Conservation (phyloP, 1,284 basidiomycete genomes). For the Ustilago crameri region DNA sequence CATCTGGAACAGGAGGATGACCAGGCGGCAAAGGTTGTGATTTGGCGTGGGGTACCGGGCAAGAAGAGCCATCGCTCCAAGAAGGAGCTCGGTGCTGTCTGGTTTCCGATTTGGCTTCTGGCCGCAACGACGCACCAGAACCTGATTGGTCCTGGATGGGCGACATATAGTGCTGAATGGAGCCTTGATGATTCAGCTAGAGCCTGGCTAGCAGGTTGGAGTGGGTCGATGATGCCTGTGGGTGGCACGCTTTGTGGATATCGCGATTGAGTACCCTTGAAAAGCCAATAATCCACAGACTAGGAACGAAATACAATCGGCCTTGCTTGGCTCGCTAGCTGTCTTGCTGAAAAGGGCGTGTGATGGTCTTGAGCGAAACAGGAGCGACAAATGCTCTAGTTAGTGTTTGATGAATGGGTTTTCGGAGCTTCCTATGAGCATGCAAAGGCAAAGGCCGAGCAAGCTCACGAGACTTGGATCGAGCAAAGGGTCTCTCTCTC, state of each 20-base stretch:
- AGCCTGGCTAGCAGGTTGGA: not conserved
- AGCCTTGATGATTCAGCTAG: slow-evolving; percentile 3
- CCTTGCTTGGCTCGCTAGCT: not conserved
- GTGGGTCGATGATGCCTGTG: not conserved
- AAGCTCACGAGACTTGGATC: slow-evolving; percentile 21
- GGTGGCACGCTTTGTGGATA: not conserved
- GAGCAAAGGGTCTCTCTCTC: too few relatives aligned
- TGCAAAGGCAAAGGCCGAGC: slow-evolving; percentile 4
- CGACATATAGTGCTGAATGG: slow-evolving; percentile 9
- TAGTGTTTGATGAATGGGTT: too few relatives aligned
- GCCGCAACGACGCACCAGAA: slow-evolving; percentile 3
- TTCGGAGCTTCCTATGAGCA: too few relatives aligned
- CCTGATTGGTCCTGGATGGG: slow-evolving; percentile 13
- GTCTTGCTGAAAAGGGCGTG: not conserved
- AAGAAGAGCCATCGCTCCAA: slow-evolving; percentile 46
- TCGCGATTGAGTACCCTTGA: not conserved
- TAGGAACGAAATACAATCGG: too few relatives aligned
- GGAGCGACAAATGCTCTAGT: too few relatives aligned
- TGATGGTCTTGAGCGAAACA: not conserved
- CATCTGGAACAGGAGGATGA: slow-evolving; percentile 59
- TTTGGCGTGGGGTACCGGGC: slow-evolving; percentile 65
- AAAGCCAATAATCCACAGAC: too few relatives aligned
- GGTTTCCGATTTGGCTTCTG: not conserved
- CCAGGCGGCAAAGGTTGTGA: slow-evolving; percentile 65
- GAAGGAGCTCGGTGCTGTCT: slow-evolving; percentile 23